A percentile compares a stretch with the other conserved stretches of the same genome.
phyloP scores from a whole-genome alignment of 345 rosid species.

The Acer negundo region DNA sequence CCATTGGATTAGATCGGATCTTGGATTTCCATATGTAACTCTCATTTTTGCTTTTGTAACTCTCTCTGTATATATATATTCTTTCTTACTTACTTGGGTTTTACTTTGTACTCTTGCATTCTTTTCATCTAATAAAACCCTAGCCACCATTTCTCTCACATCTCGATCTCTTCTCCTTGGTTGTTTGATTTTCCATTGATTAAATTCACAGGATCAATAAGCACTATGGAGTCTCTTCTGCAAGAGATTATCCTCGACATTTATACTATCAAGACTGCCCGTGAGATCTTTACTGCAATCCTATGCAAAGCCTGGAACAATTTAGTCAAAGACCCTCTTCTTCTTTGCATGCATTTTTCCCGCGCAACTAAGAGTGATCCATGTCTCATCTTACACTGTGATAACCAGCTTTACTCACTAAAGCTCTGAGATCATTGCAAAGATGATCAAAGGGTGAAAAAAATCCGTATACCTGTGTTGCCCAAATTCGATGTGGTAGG shows the following conservation, averaged over 20 bases:
- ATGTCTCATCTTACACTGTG: slow-evolving; percentile 44
- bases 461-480: slow-evolving; percentile 31
- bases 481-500: slow-evolving; percentile 45
- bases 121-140: too few relatives aligned
- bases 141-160: too few relatives aligned
- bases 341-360: background rate
- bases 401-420: slow-evolving; percentile 40
- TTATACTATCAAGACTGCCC: slow-evolving; percentile 39
- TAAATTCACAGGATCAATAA: background rate
- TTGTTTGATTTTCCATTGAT: too few relatives aligned
- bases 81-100: too few relatives aligned
- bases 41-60: too few relatives aligned
- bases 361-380: slow-evolving; percentile 27
- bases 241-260: slow-evolving; percentile 29
- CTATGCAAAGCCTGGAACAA: slow-evolving; percentile 41
- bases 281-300: slow-evolving; percentile 36
- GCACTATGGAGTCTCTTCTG: slow-evolving; percentile 30
- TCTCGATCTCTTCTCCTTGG: too few relatives aligned
- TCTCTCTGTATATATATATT: too few relatives aligned
- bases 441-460: slow-evolving; percentile 24
- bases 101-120: too few relatives aligned
- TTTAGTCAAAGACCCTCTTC: too few relatives aligned
- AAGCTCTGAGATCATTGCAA: slow-evolving; percentile 24
- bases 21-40: too few relatives aligned
- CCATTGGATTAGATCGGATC: too few relatives aligned